A percentile compares a stretch with the other conserved stretches of the same genome.
Conservation (phyloP, 148 eudicot genomes). For the Rhododendron simsii region DNA sequence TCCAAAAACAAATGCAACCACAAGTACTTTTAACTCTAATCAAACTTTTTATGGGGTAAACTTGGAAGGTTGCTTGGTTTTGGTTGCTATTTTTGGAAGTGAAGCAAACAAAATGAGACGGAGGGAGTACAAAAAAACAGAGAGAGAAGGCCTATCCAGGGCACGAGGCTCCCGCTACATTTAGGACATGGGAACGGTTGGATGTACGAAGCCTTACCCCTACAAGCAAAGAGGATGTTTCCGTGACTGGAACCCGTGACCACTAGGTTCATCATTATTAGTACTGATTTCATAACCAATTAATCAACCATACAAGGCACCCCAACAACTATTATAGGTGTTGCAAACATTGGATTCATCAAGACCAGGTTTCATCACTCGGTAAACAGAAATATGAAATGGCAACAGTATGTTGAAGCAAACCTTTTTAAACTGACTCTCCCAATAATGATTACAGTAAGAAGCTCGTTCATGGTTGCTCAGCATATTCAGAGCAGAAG, state of each 20-base stretch:
- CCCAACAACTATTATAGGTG: neutral
- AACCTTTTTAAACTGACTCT: slow-evolving; percentile 91
- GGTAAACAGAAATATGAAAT: neutral
- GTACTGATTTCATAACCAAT: neutral
- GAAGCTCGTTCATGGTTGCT: slow-evolving; percentile 96
- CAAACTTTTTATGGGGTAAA: no score
- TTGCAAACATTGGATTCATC: neutral
- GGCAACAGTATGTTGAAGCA: slow-evolving; percentile 3
- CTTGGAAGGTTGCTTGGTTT: neutral
- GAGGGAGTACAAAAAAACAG: neutral
- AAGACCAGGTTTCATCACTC: neutral
- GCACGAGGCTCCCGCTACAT: neutral
- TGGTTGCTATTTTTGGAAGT: neutral
- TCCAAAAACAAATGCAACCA: neutral
- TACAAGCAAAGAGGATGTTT: neutral
- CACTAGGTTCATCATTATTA: neutral
- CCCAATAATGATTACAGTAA: slow-evolving; percentile 96
- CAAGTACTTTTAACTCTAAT: no score
- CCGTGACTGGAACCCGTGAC: neutral
- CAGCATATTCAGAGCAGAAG: slow-evolving; percentile 92
- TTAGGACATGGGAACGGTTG: neutral
- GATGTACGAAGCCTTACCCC: neutral
- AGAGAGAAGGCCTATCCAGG: neutral
- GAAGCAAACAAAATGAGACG: neutral
- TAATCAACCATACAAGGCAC: neutral